Base-by-base conservation (phyloP, 805 yeast species). In the Starmera dryadoides region DNA sequence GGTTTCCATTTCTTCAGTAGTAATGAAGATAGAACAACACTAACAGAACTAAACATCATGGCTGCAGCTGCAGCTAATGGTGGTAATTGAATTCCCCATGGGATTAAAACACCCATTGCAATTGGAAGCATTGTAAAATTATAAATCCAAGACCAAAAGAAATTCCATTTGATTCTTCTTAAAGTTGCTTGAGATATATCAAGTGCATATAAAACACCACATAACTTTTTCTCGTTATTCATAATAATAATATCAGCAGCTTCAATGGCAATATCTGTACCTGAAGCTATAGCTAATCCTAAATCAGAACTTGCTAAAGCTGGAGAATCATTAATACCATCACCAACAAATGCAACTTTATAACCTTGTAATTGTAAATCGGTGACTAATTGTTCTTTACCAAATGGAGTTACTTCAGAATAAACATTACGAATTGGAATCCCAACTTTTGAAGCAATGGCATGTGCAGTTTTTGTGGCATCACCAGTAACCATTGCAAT, bases 251-350 rank as follows among this genome's bases (percentile, higher is more conserved):
- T 75, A 59, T 88, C 96, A 0, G 98, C 96, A n/a, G 96, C 86
- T 48, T 89, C 96, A 48, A 93, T 83, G 1, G 98, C 98, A 49
- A 93, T 86, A 53, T 93, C 98, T 0, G 98, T 86, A 5, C 98
- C 96, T 0, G 94, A 76, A 9, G 94, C 81, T 42, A 94, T 77
- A 10, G 98, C 93, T 51, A 94, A 78, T 19, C 98, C 98, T 16
- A 93, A 63, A 48, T 88, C 86, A 1, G 96, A 84, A 40, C 82
- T 73, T 1, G 86, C 95, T 40, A 93, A 70, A 0, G 98, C 98
- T 0, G 98, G 97, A 0, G 98, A 95, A 58, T 93, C 99, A 59
- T 93, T 93, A 48, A 93, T 86, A 43, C 99, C 99, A 62, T 93
- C 99, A 30, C 99, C 99, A 18, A 93, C 81, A 69, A 94, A 88